Evolutionary conservation across 345 rosid genomes (phyloP), one percentile per base, ranked within the genome.

Genomic region (Gossypium herbaceum): DNA sequence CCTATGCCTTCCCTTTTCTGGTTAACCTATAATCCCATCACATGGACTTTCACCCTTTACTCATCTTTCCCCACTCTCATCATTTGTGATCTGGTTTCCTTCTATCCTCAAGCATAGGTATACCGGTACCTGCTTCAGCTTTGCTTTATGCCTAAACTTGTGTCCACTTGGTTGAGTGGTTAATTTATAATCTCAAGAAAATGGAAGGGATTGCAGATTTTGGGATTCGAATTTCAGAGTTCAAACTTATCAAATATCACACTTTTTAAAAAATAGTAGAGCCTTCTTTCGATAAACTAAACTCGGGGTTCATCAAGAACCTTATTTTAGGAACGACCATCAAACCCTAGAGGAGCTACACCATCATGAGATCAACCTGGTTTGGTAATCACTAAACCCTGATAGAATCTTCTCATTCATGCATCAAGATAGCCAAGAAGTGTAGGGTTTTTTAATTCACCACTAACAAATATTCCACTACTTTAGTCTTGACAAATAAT

Each of bases 401-500:
- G 72, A 7, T 24, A 7, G 20, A 16, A 24, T 68, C 41, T 15
- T 68, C 22, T 24, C 50, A 8, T 68, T 24, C 72, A 47, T 48
- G 72, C 29, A 4, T 48, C 41, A 68, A 24, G 72, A 47, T 45
- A 9, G 25, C 56, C 16, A 15, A 20, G 71, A 47, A 67, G 22
- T 66, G n/a, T n/a, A 20, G 34, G 54, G 34, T 2, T 2, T 47
- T 67, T 47, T 47, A 22, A 45, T 67, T 67, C 56, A 22, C 29
- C 71, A 7, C 34, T 2, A 68, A 20, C 12, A 47, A 5, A 47
- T 20, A 68, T 3, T 22, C 41, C 24, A 47, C 39, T 68, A 13
- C 72, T 20, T 24, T 12, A 47, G 72, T 68, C 56, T 24, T 68
- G 22, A 44, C 71, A 47, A 58, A 22, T 58, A 24, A 58, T 58